Base-by-base conservation (phyloP, 352 stramenopile species). In the Thalassiosira oceanica region DNA sequence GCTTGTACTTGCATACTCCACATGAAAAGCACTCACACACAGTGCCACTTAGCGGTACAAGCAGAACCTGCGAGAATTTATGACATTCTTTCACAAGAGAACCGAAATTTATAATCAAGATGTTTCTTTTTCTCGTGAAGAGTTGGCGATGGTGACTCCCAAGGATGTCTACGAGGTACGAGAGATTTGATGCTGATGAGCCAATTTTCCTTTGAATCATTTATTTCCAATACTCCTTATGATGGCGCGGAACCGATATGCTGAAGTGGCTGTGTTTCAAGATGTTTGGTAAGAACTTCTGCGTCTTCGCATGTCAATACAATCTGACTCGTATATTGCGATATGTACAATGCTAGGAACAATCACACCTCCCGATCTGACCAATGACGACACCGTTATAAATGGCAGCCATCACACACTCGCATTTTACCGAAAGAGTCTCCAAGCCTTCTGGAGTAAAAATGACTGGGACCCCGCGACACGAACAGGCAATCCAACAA, bases 321-420 rank as follows among this genome's bases (percentile, higher is more conserved):
- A 2, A 15, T 36, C 8, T 26, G 37, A 20, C 16, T n/a, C 44
- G 16, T 16, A 31, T 24, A 20, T 28, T 18, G 37, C 45, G 37
- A 44, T 1, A 29, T 57, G 15, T 11, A 20, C 15, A 4, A 35
- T 52, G 31, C 11, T 27, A 27, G 7, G 33, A 33, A 37, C 36
- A 61, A 36, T 61, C 15, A 51, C 27, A 28, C 50, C 35, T 33
- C 35, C 50, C 23, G 50, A 61, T 52, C n/a, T 52, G 52, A 61
- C 50, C 27, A 39, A 21, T 18, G 52, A 18, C 15, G 35, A 3
- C 35, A 3, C 23, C 7, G 3, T 23, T 26, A 37, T 61, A 13
- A 28, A 33, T 15, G 52, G 52, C 13, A 61, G 52, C 31, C 52
- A 61, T 35, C 29, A 61, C 21, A 61, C 52, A 11, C 29, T 61